Evolutionary conservation across 1,284 basidiomycete genomes (phyloP), one percentile per base, ranked within the genome.

Genomic region (Tetrapyrgos nigripes): DNA sequence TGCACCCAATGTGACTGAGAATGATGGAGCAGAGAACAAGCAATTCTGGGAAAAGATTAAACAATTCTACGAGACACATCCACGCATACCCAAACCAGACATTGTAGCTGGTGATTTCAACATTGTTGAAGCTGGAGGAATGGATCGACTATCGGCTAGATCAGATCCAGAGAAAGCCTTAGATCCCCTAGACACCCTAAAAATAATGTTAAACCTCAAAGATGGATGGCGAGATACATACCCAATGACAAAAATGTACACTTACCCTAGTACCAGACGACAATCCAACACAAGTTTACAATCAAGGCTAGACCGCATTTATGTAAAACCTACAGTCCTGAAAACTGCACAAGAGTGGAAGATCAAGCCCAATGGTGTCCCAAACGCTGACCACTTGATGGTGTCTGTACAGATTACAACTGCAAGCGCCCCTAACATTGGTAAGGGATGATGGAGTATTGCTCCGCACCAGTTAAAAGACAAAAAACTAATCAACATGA

Each of bases 251-350:
- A 44, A 57, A 10, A 57, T 49, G 3, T 76, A 64, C 61, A 68
- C 71, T 0, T 71, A 48, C 53, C 48, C 55, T 4, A n/a, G n/a
- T n/a, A n/a, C n/a, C n/a, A n/a, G n/a, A n/a, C n/a, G n/a, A n/a
- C 61, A 67, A n/a, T 53, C 33, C 1, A 24, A 11, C 0, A 53
- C 27, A 1, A 58, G 56, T 0, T 43, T 53, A 17, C 57, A 64
- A 9, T 72, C 73, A 0, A 40, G 75, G 0, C 58, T 76, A 0
- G 74, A 77, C 61, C 47, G 73, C 3, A 73, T 74, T 21, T 73
- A 74, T 51, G 47, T 55, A 4, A 54, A 52, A 10, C 3, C 47
- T 14, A 19, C 57, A 9, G 6, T 55, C 2, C 37, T 59, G 4
- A 28, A 61, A 0, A 43, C 31, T 0, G 55, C 60, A 0, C 4